Evolutionary conservation across 2,329 filamentous ascomycete species (phyloP).

Genomic region (Penicillium freii): DNA sequence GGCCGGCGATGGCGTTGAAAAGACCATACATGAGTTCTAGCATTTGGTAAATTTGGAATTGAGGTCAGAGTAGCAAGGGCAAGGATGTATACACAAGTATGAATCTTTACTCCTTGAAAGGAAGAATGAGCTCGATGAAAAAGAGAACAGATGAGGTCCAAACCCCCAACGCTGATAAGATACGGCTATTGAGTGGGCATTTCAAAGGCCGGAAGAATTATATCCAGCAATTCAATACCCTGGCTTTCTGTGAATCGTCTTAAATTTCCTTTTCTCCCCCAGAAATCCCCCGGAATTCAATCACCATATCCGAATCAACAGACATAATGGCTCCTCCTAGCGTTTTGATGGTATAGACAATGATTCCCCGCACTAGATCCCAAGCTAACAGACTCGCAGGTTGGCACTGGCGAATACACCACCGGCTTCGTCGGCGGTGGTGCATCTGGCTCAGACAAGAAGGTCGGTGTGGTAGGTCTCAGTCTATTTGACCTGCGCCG

Average conservation of each 20-base stretch:
- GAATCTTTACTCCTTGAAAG: neutral
- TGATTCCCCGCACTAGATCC: neutral
- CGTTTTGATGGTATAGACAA: constrained; percentile 62
- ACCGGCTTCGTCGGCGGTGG: constrained; percentile 87
- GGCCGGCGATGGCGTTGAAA: neutral
- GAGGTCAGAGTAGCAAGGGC: neutral
- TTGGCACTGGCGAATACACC: constrained; percentile 95
- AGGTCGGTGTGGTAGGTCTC: constrained; percentile 88
- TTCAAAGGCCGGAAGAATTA: constrained; percentile 31
- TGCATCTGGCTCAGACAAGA: constrained; percentile 87
- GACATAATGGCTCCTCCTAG: constrained; percentile 59
- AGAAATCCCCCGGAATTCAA: neutral
- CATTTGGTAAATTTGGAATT: neutral
- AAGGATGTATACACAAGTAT: neutral
- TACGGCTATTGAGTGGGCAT: constrained; percentile 29
- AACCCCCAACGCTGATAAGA: constrained; percentile 14
- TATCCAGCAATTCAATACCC: constrained; percentile 18
- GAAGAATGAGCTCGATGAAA: constrained; percentile 10
- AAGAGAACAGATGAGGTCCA: neutral
- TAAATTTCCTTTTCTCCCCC: constrained; percentile 5
- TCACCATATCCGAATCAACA: neutral
- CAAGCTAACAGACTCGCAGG: constrained; percentile 44
- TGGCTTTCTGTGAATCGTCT: constrained; percentile 4
- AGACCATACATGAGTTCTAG: neutral
- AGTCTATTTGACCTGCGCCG: constrained; percentile 85